Percentiles rank a stretch among this genome's conserved stretches.
Conservation (phyloP, 768 basidiomycete genomes). For the Pluteus cervinus region DNA sequence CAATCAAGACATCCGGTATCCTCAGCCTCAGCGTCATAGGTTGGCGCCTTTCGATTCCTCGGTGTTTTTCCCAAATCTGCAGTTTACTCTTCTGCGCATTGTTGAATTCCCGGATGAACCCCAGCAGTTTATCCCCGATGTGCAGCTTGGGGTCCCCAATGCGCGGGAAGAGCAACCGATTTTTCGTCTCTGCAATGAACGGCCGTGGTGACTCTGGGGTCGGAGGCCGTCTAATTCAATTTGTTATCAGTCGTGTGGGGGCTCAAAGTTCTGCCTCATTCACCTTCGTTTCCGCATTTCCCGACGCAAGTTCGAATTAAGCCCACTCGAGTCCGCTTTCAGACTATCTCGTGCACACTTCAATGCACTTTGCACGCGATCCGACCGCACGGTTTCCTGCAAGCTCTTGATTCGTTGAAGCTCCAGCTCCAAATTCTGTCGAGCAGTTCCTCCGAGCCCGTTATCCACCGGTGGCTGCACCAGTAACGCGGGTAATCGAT, state of each 20-base stretch:
- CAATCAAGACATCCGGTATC: conserved; percentile 60
- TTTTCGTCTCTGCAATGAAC: conserved; percentile 38
- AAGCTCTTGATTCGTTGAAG: conserved; percentile 44
- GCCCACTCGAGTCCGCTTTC: conserved; percentile 40
- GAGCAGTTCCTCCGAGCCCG: conserved; percentile 12
- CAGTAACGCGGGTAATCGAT: conserved; percentile 39
- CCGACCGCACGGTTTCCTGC: conserved; percentile 39
- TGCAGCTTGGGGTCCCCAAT: conserved; percentile 33
- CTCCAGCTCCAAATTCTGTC: conserved; percentile 26
- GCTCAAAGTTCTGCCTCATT: conserved; percentile 18
- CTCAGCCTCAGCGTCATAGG: conserved; percentile 49
- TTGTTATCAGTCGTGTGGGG: conserved; percentile 3
- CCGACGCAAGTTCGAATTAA: conserved; percentile 38
- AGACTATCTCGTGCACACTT: conserved; percentile 50
- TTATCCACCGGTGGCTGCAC: conserved; percentile 28
- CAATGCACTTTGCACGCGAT: conserved; percentile 54
- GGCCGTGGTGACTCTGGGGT: conserved; percentile 61
- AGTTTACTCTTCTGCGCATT: conserved; percentile 34
- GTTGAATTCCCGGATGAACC: conserved; percentile 59
- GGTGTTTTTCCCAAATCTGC: conserved; percentile 46
- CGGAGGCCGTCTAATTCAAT: conserved; percentile 43
- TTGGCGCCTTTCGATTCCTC: no score
- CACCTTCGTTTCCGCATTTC: conserved; percentile 55
- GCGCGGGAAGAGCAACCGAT: conserved; percentile 36
- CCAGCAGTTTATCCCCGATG: conserved; percentile 36